phyloP scores from a whole-genome alignment of 768 basidiomycete genomes.

The Mycena indigotica region DNA sequence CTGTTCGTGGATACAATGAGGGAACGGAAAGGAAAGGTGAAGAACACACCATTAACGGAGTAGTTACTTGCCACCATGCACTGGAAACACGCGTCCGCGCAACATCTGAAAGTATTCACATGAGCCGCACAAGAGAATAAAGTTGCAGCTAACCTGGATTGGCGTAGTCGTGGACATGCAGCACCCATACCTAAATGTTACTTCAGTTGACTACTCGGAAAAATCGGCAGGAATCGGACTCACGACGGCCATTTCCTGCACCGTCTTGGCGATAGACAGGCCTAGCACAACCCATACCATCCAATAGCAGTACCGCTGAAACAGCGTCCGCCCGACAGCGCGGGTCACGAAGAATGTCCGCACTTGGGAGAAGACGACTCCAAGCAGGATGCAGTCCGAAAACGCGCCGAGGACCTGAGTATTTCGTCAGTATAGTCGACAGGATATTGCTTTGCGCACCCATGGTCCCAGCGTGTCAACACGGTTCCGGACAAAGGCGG shows the following conservation, averaged over 20 bases:
- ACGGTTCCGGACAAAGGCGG: conserved; percentile 17
- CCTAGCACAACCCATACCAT: conserved; percentile 1
- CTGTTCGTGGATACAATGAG: not conserved
- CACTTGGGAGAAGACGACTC: conserved; percentile 15
- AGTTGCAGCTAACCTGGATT: not conserved
- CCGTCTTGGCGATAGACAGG: conserved; percentile 7
- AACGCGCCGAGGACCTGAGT: conserved; percentile 18
- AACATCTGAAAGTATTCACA: not conserved
- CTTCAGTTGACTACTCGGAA: not conserved
- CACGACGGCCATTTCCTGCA: too few species aligned
- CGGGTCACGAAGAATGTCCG: not conserved
- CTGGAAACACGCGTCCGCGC: not conserved
- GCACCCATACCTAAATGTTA: conserved; percentile 1
- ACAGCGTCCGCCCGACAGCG: not conserved
- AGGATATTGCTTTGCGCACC: conserved; percentile 2
- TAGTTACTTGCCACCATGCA: conserved; percentile 13
- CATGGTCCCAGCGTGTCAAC: conserved; percentile 17
- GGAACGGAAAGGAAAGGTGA: not conserved
- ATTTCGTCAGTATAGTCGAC: not conserved
- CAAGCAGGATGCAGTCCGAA: conserved; percentile 21
- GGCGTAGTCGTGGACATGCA: conserved; percentile 5
- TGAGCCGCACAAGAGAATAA: too few species aligned
- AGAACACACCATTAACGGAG: conserved; percentile 1
- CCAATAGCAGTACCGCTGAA: conserved; percentile 12
- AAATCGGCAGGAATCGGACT: too few species aligned